Conservation (phyloP, 2,329 filamentous ascomycete genomes). For the Helicocarpus griseus region DNA sequence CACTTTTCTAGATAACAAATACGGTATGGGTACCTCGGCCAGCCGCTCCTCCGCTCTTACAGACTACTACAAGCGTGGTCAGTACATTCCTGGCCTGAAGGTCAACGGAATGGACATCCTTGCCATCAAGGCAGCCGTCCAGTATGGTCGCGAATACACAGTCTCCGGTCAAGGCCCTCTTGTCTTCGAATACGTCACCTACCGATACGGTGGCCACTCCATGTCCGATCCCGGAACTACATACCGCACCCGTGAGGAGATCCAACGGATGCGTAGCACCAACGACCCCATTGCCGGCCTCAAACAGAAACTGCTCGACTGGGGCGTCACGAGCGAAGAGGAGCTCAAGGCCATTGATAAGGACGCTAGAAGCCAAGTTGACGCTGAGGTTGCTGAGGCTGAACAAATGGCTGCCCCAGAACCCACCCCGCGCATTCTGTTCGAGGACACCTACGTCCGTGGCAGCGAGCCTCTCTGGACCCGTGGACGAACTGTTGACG, state of each 20-base stretch:
- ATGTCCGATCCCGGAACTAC: conserved; percentile 99
- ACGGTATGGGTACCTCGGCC: conserved; percentile 97
- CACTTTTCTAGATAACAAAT: conserved; percentile 79
- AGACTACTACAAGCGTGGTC: conserved; percentile 99
- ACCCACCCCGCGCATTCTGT: conserved; percentile 70
- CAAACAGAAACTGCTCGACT: conserved; percentile 97
- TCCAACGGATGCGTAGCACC: conserved; percentile 98
- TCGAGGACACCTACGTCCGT: conserved; percentile 89
- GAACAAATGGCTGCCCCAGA: conserved; percentile 82
- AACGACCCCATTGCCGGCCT: conserved; percentile 96
- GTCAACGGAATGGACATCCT: conserved; percentile 99
- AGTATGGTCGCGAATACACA: conserved; percentile 87
- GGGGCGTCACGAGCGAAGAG: conserved; percentile 82
- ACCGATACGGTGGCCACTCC: conserved; percentile 98
- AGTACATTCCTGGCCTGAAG: conserved; percentile 99
- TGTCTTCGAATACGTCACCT: conserved; percentile 97
- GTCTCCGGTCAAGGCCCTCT: conserved; percentile 77
- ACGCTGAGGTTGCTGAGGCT: conserved; percentile 79
- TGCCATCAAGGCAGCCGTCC: conserved; percentile 89
- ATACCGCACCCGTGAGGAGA: conserved; percentile 98
- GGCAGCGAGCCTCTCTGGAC: conserved; percentile 83
- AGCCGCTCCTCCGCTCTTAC: conserved; percentile 89
- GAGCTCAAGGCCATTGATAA: conserved; percentile 96
- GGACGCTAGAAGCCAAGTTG: conserved; percentile 74
- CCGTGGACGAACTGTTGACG: conserved; percentile 77